Evolutionary conservation across 352 stramenopile species (phyloP).

Genomic region (Pythium dissotocum): DNA sequence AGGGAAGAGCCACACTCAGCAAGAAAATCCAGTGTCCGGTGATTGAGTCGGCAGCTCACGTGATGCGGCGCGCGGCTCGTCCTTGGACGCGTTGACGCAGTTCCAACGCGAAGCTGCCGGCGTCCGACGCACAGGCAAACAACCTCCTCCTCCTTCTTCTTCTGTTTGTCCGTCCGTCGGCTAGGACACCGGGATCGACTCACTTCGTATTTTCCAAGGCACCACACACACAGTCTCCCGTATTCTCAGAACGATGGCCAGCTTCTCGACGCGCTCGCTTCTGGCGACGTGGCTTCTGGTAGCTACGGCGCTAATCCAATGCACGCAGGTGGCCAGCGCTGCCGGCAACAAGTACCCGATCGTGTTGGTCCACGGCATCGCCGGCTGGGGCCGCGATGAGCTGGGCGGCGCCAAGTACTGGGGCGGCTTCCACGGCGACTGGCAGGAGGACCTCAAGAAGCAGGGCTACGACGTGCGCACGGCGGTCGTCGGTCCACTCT

Average conservation of each 20-base stretch:
- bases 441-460: constrained; percentile 28
- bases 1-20: background rate
- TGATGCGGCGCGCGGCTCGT: no score
- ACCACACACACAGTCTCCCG: background rate
- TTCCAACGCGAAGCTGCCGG: no score
- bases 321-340: constrained; percentile 2
- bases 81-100: no score
- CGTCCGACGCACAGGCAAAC: no score
- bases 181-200: no score
- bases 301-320: background rate
- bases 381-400: constrained; percentile 39
- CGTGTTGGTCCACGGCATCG: constrained; percentile 42
- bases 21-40: background rate
- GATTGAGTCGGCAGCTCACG: background rate
- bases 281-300: constrained; percentile 10
- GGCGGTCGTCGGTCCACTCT: constrained; percentile 34
- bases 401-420: constrained; percentile 36
- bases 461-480: constrained; percentile 37
- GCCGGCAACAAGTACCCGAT: constrained; percentile 34
- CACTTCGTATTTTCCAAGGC: background rate
- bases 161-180: no score
- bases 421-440: constrained; percentile 37
- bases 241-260: background rate
- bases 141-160: no score
- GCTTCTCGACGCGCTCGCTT: background rate